Evolutionary conservation across 495 filamentous ascomycete genomes (phyloP).

Genomic region (Aspergillus sclerotioniger): DNA sequence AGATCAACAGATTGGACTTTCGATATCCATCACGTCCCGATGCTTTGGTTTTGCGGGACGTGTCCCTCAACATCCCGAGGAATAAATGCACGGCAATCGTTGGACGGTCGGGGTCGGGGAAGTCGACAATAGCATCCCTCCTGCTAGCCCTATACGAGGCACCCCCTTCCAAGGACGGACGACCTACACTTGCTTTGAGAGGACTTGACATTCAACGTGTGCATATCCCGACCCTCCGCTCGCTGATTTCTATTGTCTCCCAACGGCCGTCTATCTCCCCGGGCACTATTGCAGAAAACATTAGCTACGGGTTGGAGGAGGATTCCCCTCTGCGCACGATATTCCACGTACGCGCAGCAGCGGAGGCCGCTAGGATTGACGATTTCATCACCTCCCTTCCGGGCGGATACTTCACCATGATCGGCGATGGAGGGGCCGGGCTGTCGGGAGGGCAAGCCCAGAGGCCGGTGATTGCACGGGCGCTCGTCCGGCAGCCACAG

Average conservation of each 20-base stretch:
- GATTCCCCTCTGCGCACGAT: slow-evolving; percentile 33
- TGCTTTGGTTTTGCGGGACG: slow-evolving; percentile 51
- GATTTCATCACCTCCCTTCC: slow-evolving; percentile 75
- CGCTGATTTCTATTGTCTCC: slow-evolving; percentile 69
- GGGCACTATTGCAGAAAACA: slow-evolving; percentile 69
- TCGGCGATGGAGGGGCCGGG: slow-evolving; percentile 74
- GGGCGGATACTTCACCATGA: slow-evolving; percentile 66
- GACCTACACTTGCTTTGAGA: slow-evolving; percentile 53
- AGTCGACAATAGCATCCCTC: slow-evolving; percentile 79
- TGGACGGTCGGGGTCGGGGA: slow-evolving; percentile 81
- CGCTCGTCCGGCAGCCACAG: slow-evolving; percentile 65
- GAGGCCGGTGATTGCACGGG: slow-evolving; percentile 76
- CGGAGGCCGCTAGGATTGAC: slow-evolving; percentile 69
- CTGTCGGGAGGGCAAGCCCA: slow-evolving; percentile 86
- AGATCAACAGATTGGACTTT: slow-evolving; percentile 60
- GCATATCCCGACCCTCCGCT: slow-evolving; percentile 63
- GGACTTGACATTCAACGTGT: slow-evolving; percentile 53
- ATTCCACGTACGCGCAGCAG: slow-evolving; percentile 54
- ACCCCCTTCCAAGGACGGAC: slow-evolving; percentile 20
- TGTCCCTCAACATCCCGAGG: slow-evolving; percentile 58
- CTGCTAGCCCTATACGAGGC: slow-evolving; percentile 64
- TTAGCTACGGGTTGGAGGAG: slow-evolving; percentile 67
- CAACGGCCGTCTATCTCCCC: slow-evolving; percentile 80
- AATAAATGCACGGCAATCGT: slow-evolving; percentile 72
- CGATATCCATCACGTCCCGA: slow-evolving; percentile 62